phyloP scores from a whole-genome alignment of 1,284 basidiomycete species.

The Ceratobasidium sp. region DNA sequence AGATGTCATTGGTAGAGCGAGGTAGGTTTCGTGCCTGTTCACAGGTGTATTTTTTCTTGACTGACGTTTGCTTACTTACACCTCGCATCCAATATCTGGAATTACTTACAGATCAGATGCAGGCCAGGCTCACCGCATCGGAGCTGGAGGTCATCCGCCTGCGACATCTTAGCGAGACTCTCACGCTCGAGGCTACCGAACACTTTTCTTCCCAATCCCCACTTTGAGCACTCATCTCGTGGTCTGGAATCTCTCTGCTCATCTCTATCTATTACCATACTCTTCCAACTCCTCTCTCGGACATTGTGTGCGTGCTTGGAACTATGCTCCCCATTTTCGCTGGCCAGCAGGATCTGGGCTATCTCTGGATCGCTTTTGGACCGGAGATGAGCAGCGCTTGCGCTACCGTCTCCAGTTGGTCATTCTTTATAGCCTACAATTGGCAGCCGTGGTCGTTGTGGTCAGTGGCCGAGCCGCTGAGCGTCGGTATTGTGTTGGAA shows the following conservation, averaged over 20 bases:
- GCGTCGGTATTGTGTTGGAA: conserved; percentile 1
- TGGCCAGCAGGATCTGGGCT: neutral
- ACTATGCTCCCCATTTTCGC: conserved; percentile 1
- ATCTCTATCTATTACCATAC: conserved; percentile 40
- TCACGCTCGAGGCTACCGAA: conserved; percentile 84
- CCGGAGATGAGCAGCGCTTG: conserved; percentile 20
- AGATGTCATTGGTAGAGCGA: conserved; percentile 86
- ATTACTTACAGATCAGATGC: conserved; percentile 75
- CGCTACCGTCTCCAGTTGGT: conserved; percentile 19
- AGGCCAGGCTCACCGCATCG: conserved; percentile 77
- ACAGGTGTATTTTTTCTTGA: neutral
- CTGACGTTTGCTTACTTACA: conserved; percentile 53
- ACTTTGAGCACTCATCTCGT: conserved; percentile 19
- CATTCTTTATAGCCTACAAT: conserved; percentile 32
- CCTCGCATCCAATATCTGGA: conserved; percentile 84
- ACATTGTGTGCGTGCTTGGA: conserved; percentile 1
- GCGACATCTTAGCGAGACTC: conserved; percentile 84
- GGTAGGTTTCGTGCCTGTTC: conserved; percentile 63
- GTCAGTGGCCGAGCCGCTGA: conserved; percentile 39
- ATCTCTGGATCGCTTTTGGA: conserved; percentile 10
- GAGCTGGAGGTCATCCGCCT: conserved; percentile 82
- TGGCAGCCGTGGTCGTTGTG: neutral
- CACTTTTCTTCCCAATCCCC: conserved; percentile 59
- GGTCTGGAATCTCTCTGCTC: neutral
- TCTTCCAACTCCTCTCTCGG: conserved; percentile 24